Percentiles rank a stretch among this genome's conserved stretches.
Evolutionary conservation across 2,329 filamentous ascomycete genomes (phyloP).

Genomic region (Exophiala lecanii-corni): DNA sequence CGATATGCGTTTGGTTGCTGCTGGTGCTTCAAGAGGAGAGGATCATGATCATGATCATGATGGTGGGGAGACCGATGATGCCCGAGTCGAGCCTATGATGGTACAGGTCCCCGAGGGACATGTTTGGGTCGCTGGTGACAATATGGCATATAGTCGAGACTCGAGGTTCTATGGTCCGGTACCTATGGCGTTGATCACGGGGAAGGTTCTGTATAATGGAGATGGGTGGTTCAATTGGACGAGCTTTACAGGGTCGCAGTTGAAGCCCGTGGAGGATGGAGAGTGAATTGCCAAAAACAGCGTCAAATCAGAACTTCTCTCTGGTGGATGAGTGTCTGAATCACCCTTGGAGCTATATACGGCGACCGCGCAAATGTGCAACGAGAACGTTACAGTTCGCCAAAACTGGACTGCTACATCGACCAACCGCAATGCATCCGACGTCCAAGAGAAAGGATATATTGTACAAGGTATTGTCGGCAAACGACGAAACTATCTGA

Average conservation of each 20-base stretch:
- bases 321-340: too few species aligned
- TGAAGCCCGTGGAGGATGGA: slow-evolving; percentile 7
- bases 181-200: slow-evolving; percentile 75
- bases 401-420: too few species aligned
- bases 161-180: slow-evolving; percentile 82
- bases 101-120: slow-evolving; percentile 75
- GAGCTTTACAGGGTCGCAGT: slow-evolving; percentile 14
- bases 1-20: slow-evolving; percentile 14
- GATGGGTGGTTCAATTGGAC: slow-evolving; percentile 23
- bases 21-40: slow-evolving; percentile 8
- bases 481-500: too few species aligned
- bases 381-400: too few species aligned
- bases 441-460: too few species aligned
- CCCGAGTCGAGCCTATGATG: slow-evolving; percentile 34
- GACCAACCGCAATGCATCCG: too few species aligned
- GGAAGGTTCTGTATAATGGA: slow-evolving; percentile 51
- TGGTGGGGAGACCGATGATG: slow-evolving; percentile 20
- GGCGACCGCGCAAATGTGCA: too few species aligned
- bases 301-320: too few species aligned
- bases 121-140: slow-evolving; percentile 88
- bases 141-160: slow-evolving; percentile 76
- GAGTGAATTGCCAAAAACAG: too few species aligned
- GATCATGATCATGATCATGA: too few species aligned
- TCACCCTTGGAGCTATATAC: too few species aligned
- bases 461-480: too few species aligned